Evolutionary conservation across 345 rosid genomes (phyloP).

Genomic region (Odontarrhena argentea): DNA sequence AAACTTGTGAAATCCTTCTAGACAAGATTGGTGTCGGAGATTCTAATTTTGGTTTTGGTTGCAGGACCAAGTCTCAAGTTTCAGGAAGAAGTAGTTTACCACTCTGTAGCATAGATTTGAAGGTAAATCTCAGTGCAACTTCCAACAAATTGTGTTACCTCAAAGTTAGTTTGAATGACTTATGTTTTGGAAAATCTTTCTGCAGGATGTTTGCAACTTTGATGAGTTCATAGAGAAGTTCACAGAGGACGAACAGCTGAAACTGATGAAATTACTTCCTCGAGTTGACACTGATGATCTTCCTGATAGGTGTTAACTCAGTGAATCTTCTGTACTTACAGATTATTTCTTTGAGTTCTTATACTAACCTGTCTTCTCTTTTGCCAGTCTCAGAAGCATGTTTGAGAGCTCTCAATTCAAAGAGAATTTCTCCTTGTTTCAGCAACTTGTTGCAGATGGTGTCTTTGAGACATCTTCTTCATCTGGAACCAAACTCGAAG

Average conservation of each 20-base stretch:
- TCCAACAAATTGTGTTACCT: conserved; percentile 15
- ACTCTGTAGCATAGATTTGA: conserved; percentile 71
- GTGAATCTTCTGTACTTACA: conserved; percentile 15
- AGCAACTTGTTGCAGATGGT: conserved; percentile 76
- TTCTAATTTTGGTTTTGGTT: conserved; percentile 34
- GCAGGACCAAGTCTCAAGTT: conserved; percentile 71
- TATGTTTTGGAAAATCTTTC: background rate
- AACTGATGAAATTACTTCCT: conserved; percentile 71
- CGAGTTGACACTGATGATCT: conserved; percentile 54
- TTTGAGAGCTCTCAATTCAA: conserved; percentile 78
- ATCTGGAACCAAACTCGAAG: conserved; percentile 64
- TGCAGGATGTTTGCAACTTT: conserved; percentile 76
- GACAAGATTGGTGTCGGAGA: background rate
- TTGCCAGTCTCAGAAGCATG: conserved; percentile 75
- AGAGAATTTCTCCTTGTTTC: conserved; percentile 70
- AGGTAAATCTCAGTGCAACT: conserved; percentile 52
- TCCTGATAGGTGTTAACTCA: conserved; percentile 57
- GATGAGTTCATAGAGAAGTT: conserved; percentile 67
- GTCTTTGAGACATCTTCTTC: conserved; percentile 59
- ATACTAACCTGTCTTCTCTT: conserved; percentile 5
- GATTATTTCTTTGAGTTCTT: conserved; percentile 20
- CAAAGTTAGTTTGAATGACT: background rate
- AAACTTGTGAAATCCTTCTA: background rate
- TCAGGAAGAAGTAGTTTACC: conserved; percentile 62
- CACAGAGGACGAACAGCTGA: conserved; percentile 77